These are phyloP conservation scores for Parasitella parasitica DNA, from an alignment of 371 early-diverging fungal genomes.

Conservation along the genomic window DNA sequence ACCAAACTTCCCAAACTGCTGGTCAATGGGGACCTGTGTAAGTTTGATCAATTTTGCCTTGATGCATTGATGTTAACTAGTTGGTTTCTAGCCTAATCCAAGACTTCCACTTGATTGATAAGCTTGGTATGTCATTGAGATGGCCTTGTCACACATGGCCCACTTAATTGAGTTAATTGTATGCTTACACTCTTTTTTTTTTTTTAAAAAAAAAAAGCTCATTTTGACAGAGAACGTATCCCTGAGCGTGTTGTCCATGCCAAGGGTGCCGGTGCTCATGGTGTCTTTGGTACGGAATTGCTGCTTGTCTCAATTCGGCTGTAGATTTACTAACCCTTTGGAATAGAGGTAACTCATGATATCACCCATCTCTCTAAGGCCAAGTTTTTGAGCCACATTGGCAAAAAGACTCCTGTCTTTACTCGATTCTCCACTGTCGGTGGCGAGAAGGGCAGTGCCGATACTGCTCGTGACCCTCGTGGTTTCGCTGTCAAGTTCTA, in stretches of 20 bases:
- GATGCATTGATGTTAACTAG: not conserved
- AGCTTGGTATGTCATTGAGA: slow-evolving; percentile 41
- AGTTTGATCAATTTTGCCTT: not conserved
- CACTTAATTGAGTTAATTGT: slow-evolving; percentile 6
- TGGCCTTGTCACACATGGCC: not conserved
- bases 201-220: too few species aligned
- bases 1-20: slow-evolving; percentile 68
- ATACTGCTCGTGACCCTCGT: slow-evolving; percentile 77
- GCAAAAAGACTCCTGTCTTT: slow-evolving; percentile 80
- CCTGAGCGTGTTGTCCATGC: slow-evolving; percentile 56
- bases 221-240: slow-evolving; percentile 85
- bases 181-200: slow-evolving; percentile 13
- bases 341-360: slow-evolving; percentile 71
- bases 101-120: slow-evolving; percentile 79
- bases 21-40: slow-evolving; percentile 53
- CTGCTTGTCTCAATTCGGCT: too few species aligned
- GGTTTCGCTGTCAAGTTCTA: slow-evolving; percentile 81
- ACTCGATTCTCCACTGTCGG: slow-evolving; percentile 82
- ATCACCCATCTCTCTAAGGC: slow-evolving; percentile 71
- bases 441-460: slow-evolving; percentile 74
- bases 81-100: slow-evolving; percentile 45
- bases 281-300: slow-evolving; percentile 61
- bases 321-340: too few species aligned
- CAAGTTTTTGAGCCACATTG: slow-evolving; percentile 70
- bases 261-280: slow-evolving; percentile 55